Evolutionary conservation across 2,329 filamentous ascomycete genomes (phyloP).

Genomic region (Diplocarpon mali): DNA sequence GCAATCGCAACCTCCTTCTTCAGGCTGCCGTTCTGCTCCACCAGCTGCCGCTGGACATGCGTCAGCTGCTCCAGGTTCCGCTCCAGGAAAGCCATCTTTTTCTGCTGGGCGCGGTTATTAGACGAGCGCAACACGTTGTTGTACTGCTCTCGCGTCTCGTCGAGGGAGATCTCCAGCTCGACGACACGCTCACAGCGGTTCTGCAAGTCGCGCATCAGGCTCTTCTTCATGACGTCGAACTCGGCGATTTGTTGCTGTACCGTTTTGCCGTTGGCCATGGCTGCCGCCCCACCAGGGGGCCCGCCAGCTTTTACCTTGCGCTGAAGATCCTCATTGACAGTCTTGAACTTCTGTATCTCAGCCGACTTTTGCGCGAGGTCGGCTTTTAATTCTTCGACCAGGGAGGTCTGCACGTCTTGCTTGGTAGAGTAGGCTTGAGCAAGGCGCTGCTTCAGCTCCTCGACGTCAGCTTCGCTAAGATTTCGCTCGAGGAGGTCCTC

Average conservation of each 20-base stretch:
- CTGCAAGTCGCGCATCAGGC: constrained; percentile 94
- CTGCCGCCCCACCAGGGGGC: constrained; percentile 46
- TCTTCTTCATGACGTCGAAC: constrained; percentile 99
- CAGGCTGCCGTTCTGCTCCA: constrained; percentile 91
- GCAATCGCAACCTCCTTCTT: constrained; percentile 99
- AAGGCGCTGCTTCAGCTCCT: constrained; percentile 72
- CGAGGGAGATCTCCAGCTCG: constrained; percentile 92
- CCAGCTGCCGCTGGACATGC: constrained; percentile 91
- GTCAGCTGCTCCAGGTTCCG: constrained; percentile 96
- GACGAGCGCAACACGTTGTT: constrained; percentile 95
- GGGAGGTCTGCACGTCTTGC: constrained; percentile 60
- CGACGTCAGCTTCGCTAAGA: constrained; percentile 64
- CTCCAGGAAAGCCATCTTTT: constrained; percentile 99
- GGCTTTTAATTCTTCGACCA: constrained; percentile 65
- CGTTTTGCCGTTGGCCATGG: constrained; percentile 70
- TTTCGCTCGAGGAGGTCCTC: constrained; percentile 73
- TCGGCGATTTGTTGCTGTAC: constrained; percentile 96
- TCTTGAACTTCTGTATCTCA: constrained; percentile 72
- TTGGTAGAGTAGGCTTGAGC: constrained; percentile 67
- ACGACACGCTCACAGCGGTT: constrained; percentile 97
- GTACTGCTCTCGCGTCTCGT: constrained; percentile 97
- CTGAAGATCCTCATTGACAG: constrained; percentile 71
- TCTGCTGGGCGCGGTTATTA: constrained; percentile 97
- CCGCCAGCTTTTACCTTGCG: constrained; percentile 55
- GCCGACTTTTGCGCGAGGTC: constrained; percentile 68